Conservation (phyloP, 1,284 basidiomycete species). For the Chalciporus sp. region DNA sequence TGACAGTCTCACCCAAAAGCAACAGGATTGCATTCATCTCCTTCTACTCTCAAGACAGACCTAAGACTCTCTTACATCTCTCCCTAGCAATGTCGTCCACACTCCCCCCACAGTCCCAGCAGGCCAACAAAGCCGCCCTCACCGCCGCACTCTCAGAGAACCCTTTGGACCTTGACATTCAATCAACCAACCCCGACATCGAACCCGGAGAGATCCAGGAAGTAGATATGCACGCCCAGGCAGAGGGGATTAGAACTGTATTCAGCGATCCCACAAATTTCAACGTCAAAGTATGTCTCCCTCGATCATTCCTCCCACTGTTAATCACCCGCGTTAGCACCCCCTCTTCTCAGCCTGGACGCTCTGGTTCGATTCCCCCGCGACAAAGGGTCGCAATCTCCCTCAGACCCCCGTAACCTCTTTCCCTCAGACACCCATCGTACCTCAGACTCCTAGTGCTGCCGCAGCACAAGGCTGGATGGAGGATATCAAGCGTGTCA, state of each 20-base stretch:
- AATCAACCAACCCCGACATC: slow-evolving; percentile 40
- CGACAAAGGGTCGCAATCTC: slow-evolving; percentile 83
- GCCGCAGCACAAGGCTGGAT: slow-evolving; percentile 88
- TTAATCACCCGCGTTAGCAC: slow-evolving; percentile 55
- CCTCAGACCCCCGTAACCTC: slow-evolving; percentile 84
- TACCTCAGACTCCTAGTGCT: slow-evolving; percentile 65
- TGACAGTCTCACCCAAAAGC: slow-evolving; percentile 14
- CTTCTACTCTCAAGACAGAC: neutral
- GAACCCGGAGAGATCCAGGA: slow-evolving; percentile 81
- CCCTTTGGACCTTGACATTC: slow-evolving; percentile 36
- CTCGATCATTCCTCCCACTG: neutral
- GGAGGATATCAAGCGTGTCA: slow-evolving; percentile 95
- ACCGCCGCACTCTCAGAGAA: slow-evolving; percentile 66
- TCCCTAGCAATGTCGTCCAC: slow-evolving; percentile 26
- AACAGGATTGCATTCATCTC: slow-evolving; percentile 15
- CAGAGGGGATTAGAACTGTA: slow-evolving; percentile 85
- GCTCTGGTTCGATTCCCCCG: slow-evolving; percentile 94
- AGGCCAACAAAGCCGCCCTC: slow-evolving; percentile 76
- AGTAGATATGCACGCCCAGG: slow-evolving; percentile 77
- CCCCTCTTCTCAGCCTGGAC: slow-evolving; percentile 95
- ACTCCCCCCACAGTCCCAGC: slow-evolving; percentile 62
- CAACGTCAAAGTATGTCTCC: slow-evolving; percentile 79
- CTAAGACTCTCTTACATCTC: neutral
- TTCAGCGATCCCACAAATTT: slow-evolving; percentile 89
- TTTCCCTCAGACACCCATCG: slow-evolving; percentile 71